Conservation (phyloP, 177 flowering plant species). For the Tripterygium wilfordii region DNA sequence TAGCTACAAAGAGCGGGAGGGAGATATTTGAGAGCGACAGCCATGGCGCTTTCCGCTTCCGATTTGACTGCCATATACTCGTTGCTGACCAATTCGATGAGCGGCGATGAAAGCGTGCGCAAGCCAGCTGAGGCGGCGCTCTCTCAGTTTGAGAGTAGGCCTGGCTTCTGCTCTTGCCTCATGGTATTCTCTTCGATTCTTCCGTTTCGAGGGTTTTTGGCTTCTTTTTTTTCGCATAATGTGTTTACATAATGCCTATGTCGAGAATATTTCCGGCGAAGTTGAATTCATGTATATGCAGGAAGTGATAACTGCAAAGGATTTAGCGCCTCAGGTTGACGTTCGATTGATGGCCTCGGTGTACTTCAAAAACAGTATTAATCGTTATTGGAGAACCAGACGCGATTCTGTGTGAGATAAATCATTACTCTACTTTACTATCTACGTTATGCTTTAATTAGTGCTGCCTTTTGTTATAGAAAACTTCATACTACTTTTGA, state of each 20-base stretch:
- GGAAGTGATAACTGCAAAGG: slow-evolving; percentile 83
- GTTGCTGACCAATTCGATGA: slow-evolving; percentile 68
- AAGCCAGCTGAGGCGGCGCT: slow-evolving; percentile 80
- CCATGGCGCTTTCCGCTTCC: slow-evolving; percentile 75
- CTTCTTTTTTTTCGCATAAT: background rate
- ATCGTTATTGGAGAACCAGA: slow-evolving; percentile 77
- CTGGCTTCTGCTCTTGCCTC: slow-evolving; percentile 93
- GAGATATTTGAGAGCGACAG: background rate
- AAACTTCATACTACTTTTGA: background rate
- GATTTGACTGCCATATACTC: slow-evolving; percentile 79
- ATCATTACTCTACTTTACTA: background rate
- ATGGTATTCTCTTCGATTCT: slow-evolving; percentile 37
- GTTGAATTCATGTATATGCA: slow-evolving; percentile 18
- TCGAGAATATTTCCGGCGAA: background rate
- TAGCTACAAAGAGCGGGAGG: background rate
- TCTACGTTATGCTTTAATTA: too few relatives aligned
- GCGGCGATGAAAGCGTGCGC: slow-evolving; percentile 56
- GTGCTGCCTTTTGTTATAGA: too few relatives aligned
- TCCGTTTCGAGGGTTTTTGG: slow-evolving; percentile 18
- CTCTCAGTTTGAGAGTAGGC: slow-evolving; percentile 65
- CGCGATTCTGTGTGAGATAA: slow-evolving; percentile 62
- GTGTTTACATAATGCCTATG: too few relatives aligned
- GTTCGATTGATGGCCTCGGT: slow-evolving; percentile 87
- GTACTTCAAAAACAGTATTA: slow-evolving; percentile 81
- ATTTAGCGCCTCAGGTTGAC: slow-evolving; percentile 64